Percentiles rank a stretch among this genome's conserved stretches.
Evolutionary conservation across 2,329 filamentous ascomycete species (phyloP).

Genomic region (Corynespora cassiicola): DNA sequence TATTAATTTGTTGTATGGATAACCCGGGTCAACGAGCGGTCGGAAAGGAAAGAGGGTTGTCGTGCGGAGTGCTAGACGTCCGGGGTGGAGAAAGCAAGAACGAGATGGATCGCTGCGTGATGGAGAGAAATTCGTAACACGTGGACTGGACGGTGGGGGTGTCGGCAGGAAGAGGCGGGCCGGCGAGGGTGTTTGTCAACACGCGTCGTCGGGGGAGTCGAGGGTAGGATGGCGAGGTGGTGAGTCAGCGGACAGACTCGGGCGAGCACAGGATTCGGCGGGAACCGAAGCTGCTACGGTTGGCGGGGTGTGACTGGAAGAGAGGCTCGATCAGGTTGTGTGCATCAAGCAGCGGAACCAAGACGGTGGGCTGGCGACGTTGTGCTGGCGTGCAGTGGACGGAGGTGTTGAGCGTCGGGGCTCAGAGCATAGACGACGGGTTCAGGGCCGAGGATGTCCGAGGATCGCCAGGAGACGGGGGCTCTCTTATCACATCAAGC

Average conservation of each 20-base stretch:
- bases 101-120: conserved; percentile 46
- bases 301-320: conserved; percentile 33
- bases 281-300: conserved; percentile 27
- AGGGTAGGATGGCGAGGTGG: conserved; percentile 28
- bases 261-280: conserved; percentile 32
- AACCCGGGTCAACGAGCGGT: conserved; percentile 49
- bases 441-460: conserved; percentile 26
- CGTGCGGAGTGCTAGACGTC: conserved; percentile 36
- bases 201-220: conserved; percentile 34
- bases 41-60: conserved; percentile 24
- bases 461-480: conserved; percentile 32
- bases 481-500: conserved; percentile 42
- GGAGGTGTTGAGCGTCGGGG: conserved; percentile 23
- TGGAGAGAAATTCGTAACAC: conserved; percentile 46
- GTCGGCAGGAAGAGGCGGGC: conserved; percentile 32
- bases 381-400: conserved; percentile 13
- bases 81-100: conserved; percentile 30
- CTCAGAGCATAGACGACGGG: conserved; percentile 27
- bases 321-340: conserved; percentile 21
- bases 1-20: conserved; percentile 49
- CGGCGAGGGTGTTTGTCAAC: no score
- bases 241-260: conserved; percentile 47
- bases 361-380: conserved; percentile 22
- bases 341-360: conserved; percentile 33
- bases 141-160: conserved; percentile 38